Conservation (phyloP, 2,329 filamentous ascomycete genomes). For the Colletotrichum godetiae region DNA sequence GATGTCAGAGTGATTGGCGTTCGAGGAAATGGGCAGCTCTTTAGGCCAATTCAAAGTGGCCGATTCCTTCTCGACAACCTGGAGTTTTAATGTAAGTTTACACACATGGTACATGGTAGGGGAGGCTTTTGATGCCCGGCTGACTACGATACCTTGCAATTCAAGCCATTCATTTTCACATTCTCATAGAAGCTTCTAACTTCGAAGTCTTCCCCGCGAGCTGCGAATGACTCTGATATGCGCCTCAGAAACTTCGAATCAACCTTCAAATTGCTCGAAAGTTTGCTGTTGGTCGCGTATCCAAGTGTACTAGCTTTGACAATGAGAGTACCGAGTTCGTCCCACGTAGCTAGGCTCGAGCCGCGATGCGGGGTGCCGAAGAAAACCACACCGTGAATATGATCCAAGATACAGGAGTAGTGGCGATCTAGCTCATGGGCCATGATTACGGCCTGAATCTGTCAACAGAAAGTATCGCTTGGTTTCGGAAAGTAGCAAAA, state of each 20-base stretch:
- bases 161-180: fast-evolving
- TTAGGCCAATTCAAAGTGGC: not conserved
- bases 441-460: not conserved
- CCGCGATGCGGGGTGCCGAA: not conserved
- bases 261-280: fast-evolving
- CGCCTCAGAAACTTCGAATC: fast-evolving
- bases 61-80: not conserved
- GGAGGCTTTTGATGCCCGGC: not conserved
- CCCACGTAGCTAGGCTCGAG: fast-evolving
- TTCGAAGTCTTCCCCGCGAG: not conserved
- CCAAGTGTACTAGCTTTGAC: not conserved
- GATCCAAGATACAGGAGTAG: not conserved
- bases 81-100: not conserved
- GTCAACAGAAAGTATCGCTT: not conserved
- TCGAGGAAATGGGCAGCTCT: not conserved
- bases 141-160: not conserved
- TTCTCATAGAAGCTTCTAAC: not conserved
- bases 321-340: not conserved
- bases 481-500: no score
- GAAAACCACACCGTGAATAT: not conserved
- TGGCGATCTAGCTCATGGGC: not conserved
- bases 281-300: not conserved
- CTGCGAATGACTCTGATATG: not conserved
- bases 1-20: not conserved
- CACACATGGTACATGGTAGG: fast-evolving